Evolutionary conservation across 108 stramenopile species (phyloP).

Genomic region (Pseudonitzschia multiseries): DNA sequence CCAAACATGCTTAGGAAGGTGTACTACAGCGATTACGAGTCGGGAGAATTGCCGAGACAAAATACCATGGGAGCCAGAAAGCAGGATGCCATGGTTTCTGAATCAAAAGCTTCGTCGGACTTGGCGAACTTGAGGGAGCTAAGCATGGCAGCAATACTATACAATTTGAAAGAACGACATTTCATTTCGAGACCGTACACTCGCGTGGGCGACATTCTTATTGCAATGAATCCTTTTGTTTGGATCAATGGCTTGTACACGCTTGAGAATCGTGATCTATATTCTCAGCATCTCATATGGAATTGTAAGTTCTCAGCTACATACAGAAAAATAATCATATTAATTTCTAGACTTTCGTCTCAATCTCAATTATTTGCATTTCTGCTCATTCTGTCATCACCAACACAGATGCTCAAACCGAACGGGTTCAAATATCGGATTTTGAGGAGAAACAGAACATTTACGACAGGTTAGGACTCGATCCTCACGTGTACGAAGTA

Average conservation of each 20-base stretch:
- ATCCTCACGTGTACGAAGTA: conserved; percentile 82
- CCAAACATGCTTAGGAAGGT: conserved; percentile 26
- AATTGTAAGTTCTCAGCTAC: conserved; percentile 24
- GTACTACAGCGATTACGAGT: conserved; percentile 52
- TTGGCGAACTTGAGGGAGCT: conserved; percentile 78
- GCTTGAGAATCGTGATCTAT: conserved; percentile 48
- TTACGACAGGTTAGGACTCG: conserved; percentile 46
- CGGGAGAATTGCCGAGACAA: conserved; percentile 56
- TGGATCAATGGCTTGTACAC: conserved; percentile 53
- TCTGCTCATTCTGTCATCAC: conserved; percentile 8
- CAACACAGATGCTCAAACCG: not conserved
- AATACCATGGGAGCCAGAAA: conserved; percentile 41
- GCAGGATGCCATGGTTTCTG: conserved; percentile 79
- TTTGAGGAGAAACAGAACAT: conserved; percentile 44
- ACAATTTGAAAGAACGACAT: not conserved
- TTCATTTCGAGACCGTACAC: conserved; percentile 55
- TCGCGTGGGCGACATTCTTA: conserved; percentile 86
- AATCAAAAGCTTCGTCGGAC: conserved; percentile 79
- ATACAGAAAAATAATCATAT: too few species aligned
- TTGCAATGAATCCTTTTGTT: conserved; percentile 91
- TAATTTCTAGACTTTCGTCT: too few species aligned
- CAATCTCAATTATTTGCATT: not conserved
- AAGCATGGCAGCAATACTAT: not conserved
- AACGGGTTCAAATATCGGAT: not conserved
- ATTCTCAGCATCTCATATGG: conserved; percentile 49